Evolutionary conservation across 1,139 yeast species (phyloP).

Genomic region (Taphrina wiesneri): DNA sequence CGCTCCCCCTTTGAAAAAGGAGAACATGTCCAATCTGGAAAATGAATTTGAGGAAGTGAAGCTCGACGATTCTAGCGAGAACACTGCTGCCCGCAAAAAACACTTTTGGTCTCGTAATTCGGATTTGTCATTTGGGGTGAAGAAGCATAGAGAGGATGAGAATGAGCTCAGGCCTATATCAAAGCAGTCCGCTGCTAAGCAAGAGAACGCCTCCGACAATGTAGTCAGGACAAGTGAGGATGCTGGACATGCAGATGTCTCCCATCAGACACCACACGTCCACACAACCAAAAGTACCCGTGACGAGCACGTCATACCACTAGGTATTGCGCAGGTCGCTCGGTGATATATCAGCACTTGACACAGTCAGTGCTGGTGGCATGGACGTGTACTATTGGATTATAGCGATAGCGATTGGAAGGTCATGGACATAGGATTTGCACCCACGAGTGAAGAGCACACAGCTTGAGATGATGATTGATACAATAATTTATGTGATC

Average conservation of each 20-base stretch:
- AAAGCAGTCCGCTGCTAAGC: background rate
- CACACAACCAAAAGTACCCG: background rate
- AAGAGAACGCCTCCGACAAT: background rate
- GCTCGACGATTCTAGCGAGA: slow-evolving; percentile 12
- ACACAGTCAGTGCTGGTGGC: background rate
- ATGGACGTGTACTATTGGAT: background rate
- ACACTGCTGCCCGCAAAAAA: slow-evolving; percentile 3
- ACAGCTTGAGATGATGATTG: too few species aligned
- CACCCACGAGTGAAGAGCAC: too few species aligned
- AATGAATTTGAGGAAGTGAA: slow-evolving; percentile 29
- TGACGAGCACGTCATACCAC: background rate
- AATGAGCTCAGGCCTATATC: slow-evolving; percentile 8
- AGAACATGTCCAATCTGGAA: background rate
- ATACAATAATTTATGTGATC: background rate
- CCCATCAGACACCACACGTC: background rate
- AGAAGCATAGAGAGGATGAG: slow-evolving; percentile 2
- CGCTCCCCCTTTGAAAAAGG: slow-evolving; percentile 5
- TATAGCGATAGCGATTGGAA: background rate
- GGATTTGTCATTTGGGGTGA: background rate
- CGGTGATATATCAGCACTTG: background rate
- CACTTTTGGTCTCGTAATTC: slow-evolving; percentile 29
- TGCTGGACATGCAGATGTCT: background rate
- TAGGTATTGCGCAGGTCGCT: background rate
- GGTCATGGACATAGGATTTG: too few species aligned
- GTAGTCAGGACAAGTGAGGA: background rate